Evolutionary conservation across 805 yeast genomes (phyloP).

Genomic region (Candida adriatica): DNA sequence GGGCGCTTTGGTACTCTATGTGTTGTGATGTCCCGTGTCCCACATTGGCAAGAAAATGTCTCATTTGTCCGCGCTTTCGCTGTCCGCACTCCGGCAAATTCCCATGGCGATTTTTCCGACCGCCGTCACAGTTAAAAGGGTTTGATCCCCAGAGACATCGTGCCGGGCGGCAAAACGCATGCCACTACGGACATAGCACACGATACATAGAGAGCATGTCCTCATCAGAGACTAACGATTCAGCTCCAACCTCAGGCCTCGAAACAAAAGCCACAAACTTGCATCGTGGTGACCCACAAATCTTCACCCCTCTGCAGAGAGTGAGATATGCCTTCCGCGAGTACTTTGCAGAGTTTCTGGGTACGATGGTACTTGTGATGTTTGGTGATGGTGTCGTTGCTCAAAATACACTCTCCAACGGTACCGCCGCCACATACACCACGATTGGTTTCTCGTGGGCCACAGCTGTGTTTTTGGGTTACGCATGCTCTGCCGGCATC

Average conservation of each 20-base stretch:
- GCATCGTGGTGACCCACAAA: conserved; percentile 8
- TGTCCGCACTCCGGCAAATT: too few relatives aligned
- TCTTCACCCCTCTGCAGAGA: conserved; percentile 20
- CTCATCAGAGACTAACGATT: too few relatives aligned
- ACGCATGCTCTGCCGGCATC: conserved; percentile 44
- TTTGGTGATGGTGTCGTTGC: conserved; percentile 45
- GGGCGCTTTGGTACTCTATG: too few relatives aligned
- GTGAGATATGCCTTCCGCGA: conserved; percentile 32
- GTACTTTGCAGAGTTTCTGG: conserved; percentile 45
- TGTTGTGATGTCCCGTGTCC: too few relatives aligned
- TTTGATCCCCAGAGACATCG: too few relatives aligned
- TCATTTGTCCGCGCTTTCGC: too few relatives aligned
- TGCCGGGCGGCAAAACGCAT: too few relatives aligned
- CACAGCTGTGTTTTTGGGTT: conserved; percentile 45
- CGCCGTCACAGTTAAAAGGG: too few relatives aligned
- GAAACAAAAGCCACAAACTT: conserved; percentile 22
- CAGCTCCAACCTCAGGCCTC: conserved; percentile 25
- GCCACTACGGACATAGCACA: too few relatives aligned
- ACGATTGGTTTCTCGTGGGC: conserved; percentile 47
- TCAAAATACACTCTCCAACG: conserved; percentile 33
- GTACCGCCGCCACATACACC: conserved; percentile 34
- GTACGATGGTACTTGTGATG: conserved; percentile 38
- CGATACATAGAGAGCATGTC: too few relatives aligned
- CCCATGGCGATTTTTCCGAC: too few relatives aligned
- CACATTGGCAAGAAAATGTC: too few relatives aligned